Conservation (phyloP, 176 grass and related monocot genomes). For the Avena atlantica region DNA sequence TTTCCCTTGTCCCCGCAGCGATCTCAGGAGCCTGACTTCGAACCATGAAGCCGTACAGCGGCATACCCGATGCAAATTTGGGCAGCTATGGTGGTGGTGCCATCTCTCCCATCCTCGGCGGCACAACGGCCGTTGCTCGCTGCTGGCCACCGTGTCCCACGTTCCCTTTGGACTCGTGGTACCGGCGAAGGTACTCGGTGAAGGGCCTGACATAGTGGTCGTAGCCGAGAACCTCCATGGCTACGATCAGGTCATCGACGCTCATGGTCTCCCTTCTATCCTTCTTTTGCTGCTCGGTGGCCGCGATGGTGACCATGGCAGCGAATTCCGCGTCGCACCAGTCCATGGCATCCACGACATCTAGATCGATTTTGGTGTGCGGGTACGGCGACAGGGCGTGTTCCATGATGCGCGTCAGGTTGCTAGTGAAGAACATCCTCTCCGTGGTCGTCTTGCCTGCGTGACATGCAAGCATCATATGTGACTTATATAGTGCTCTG, state of each 20-base stretch:
- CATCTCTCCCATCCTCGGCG: not conserved
- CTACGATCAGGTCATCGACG: conserved; percentile 30
- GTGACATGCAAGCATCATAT: not conserved
- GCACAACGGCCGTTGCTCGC: not conserved
- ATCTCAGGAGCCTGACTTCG: not conserved
- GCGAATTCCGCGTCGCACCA: conserved; percentile 20
- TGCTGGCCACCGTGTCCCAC: too few relatives aligned
- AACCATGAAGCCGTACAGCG: not conserved
- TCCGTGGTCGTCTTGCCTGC: not conserved
- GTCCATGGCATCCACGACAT: conserved; percentile 25
- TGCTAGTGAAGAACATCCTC: not conserved
- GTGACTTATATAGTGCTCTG: not conserved
- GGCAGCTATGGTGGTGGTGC: not conserved
- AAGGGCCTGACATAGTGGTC: conserved; percentile 33
- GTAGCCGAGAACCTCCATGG: conserved; percentile 27
- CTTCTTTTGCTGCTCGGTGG: not conserved
- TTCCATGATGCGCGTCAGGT: conserved; percentile 30
- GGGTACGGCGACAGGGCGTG: not conserved
- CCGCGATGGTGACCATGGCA: not conserved
- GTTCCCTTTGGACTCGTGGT: conserved; percentile 26
- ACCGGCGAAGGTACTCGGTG: conserved; percentile 25
- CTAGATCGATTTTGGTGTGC: not conserved
- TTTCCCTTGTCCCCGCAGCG: not conserved
- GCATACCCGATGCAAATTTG: not conserved
- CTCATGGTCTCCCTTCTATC: conserved; percentile 6